phyloP scores from a whole-genome alignment of 345 rosid genomes.

The Brassica incana region DNA sequence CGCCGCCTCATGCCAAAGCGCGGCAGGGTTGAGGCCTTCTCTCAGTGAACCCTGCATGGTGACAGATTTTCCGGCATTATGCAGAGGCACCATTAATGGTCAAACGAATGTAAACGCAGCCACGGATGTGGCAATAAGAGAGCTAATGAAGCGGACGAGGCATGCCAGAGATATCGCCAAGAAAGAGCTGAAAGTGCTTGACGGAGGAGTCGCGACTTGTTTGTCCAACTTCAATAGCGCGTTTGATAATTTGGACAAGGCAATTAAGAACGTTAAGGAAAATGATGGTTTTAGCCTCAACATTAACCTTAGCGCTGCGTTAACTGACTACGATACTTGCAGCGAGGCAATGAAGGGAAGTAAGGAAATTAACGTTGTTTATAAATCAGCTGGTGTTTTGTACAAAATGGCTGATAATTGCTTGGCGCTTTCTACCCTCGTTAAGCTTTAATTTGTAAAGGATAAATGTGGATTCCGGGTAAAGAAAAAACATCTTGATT shows the following conservation, averaged over 20 bases:
- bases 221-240: constrained; percentile 29
- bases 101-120: constrained; percentile 31
- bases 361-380: background rate
- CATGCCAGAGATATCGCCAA: constrained; percentile 10
- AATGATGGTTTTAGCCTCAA: constrained; percentile 38
- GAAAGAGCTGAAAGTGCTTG: constrained; percentile 1
- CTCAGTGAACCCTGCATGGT: constrained; percentile 25
- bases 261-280: constrained; percentile 30
- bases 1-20: background rate
- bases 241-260: constrained; percentile 28
- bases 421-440: constrained; percentile 39
- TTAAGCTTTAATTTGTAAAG: constrained; percentile 15
- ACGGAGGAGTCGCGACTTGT: constrained; percentile 37
- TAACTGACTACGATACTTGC: constrained; percentile 41
- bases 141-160: constrained; percentile 19
- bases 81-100: constrained; percentile 36
- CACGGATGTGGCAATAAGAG: constrained; percentile 34
- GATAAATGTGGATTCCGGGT: background rate
- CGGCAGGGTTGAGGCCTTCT: background rate
- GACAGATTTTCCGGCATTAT: constrained; percentile 17
- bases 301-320: constrained; percentile 39
- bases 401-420: constrained; percentile 42
- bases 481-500: background rate
- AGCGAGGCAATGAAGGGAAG: constrained; percentile 30
- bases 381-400: constrained; percentile 35